Percentiles rank a stretch among this genome's conserved stretches.
Conservation (phyloP, 106 monocot species). For the Allium cepa region DNA sequence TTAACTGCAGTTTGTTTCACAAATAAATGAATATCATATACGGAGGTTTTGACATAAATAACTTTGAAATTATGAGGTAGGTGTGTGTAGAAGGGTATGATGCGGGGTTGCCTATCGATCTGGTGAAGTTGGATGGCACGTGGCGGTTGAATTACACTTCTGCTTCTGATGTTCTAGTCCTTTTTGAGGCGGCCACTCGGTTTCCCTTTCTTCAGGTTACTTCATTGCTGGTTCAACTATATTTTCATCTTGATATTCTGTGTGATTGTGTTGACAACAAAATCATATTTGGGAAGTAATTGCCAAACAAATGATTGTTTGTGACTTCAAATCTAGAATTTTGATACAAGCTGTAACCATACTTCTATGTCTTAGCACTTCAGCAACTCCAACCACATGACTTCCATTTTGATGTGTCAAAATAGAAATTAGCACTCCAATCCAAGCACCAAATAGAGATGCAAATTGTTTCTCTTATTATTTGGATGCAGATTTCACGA, state of each 20-base stretch:
- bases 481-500: too few relatives aligned
- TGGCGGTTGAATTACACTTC: conserved; percentile 88
- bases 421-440: too few relatives aligned
- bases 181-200: conserved; percentile 73
- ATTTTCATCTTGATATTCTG: neutral
- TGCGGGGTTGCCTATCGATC: conserved; percentile 49
- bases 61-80: conserved; percentile 14
- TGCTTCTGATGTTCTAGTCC: conserved; percentile 74
- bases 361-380: neutral
- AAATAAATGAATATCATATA: too few relatives aligned
- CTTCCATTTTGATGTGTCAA: too few relatives aligned
- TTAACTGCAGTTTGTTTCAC: too few relatives aligned
- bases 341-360: neutral
- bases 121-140: conserved; percentile 59
- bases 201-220: conserved; percentile 30
- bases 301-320: too few relatives aligned
- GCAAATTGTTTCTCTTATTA: too few relatives aligned
- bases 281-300: neutral
- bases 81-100: conserved; percentile 55
- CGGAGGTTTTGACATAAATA: too few relatives aligned
- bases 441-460: too few relatives aligned
- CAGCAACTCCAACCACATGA: too few relatives aligned
- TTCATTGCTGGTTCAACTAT: neutral
- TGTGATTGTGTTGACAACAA: neutral
- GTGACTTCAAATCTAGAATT: too few relatives aligned